Base-by-base conservation (phyloP, 2,329 filamentous ascomycete species). In the Trichophyton rubrum region DNA sequence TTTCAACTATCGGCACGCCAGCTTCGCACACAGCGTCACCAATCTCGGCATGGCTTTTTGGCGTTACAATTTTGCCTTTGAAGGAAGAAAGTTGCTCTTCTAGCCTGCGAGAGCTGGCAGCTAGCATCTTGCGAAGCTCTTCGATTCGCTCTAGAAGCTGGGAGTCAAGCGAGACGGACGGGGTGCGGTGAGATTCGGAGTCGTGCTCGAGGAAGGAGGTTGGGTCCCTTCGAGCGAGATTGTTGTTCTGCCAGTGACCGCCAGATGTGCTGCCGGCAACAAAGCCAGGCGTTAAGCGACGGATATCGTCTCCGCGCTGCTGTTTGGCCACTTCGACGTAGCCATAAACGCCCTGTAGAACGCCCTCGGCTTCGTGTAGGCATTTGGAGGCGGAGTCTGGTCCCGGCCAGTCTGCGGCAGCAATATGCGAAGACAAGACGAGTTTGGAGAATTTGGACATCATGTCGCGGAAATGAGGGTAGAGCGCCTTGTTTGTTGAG, bases 381-480 rank as follows among this genome's bases (percentile, higher is more conserved):
- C 93, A 99, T 72, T 99, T 99, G 60, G 93, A 87, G 63, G 92
- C 88, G 0, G 92, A 95, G 73, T 99, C 93, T 15, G 89, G 86
- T 60, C 92, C 90, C 7, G 92, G 91, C 84, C 90, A 97, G 75
- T 99, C 93, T 38, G 92, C 89, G 4, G 92, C 90, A 43, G 93
- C 93, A 71, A 99, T 96, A 71, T 99, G 93, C 13, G 93, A 97
- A 2, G 93, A 99, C 56, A 99, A 86, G 51, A 99, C 93, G 8
- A 99, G 80, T 73, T 99, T 99, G n/a, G 93, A 97, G 73, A 99
- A 99, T 68, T 95, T 91, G 51, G 93, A 97, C 93, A 99, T 99
- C 86, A 97, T 97, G 71, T 97, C 93, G 59, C 93, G 82, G 75
- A 99, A 99, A 74, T 97, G 91, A 24, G 93, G 93, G 70, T 97